Percentiles rank a stretch among this genome's conserved stretches.
phyloP scores from a whole-genome alignment of 2,329 filamentous ascomycete genomes.

The Ophiostoma quercus region DNA sequence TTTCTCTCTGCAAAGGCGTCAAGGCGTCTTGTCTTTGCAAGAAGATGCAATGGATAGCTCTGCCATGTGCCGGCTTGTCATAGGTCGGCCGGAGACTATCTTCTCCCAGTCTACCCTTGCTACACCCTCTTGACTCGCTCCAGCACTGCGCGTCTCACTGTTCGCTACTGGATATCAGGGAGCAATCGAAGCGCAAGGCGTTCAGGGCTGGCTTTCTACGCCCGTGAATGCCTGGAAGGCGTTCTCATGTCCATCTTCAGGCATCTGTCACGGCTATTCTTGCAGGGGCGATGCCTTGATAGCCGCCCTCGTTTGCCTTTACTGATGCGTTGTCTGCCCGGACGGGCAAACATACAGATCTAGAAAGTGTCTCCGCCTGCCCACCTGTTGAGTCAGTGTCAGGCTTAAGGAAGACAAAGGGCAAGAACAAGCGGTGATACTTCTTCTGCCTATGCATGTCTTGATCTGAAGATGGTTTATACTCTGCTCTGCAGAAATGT shows the following conservation, averaged over 20 bases:
- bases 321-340: not conserved
- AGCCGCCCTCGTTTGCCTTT: not conserved
- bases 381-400: not conserved
- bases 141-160: not conserved
- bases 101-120: not conserved
- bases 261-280: not conserved
- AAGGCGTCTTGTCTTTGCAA: not conserved
- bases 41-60: not conserved
- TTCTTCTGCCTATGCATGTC: not conserved
- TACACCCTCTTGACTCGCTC: not conserved
- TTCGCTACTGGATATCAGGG: not conserved
- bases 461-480: not conserved
- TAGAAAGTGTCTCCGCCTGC: not conserved
- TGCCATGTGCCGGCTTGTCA: slow-evolving; percentile 4
- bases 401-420: not conserved
- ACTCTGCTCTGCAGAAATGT: not conserved
- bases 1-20: not conserved
- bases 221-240: not conserved
- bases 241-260: not conserved
- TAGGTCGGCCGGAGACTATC: not conserved
- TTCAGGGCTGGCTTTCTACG: not conserved
- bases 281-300: not conserved
- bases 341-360: not conserved
- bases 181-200: not conserved
- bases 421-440: not conserved